Conservation (phyloP, 768 basidiomycete species). For the Sarcomyxa edulis region DNA sequence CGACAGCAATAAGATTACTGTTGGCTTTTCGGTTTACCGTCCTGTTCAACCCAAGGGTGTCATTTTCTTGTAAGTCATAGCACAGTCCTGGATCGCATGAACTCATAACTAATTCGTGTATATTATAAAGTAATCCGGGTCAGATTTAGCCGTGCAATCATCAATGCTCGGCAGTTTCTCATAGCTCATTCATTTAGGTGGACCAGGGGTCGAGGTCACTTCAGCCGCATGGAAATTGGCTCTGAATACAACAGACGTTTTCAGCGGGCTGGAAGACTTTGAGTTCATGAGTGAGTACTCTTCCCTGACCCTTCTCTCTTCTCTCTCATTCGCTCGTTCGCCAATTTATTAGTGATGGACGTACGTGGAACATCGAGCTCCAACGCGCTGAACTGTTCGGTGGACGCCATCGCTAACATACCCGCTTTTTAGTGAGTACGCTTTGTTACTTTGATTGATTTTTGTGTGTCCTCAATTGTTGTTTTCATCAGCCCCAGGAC, state of each 20-base stretch:
- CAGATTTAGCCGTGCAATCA: neutral
- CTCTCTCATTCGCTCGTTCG: no score
- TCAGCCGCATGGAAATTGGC: conserved; percentile 12
- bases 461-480: no score
- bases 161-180: neutral
- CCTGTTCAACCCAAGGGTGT: conserved; percentile 10
- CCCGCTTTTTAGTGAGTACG: conserved; percentile 7
- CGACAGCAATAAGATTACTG: conserved; percentile 11
- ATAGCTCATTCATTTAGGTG: conserved; percentile 4
- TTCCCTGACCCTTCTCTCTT: neutral
- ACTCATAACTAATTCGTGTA: no score
- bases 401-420: conserved; percentile 8
- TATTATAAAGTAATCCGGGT: conserved; percentile 13
- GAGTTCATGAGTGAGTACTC: conserved; percentile 10
- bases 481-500: conserved; percentile 8
- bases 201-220: conserved; percentile 10
- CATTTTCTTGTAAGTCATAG: conserved; percentile 10
- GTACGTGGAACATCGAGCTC: conserved; percentile 13
- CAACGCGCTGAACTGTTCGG: conserved; percentile 12
- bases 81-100: neutral
- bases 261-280: conserved; percentile 10
- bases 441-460: no score
- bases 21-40: conserved; percentile 15
- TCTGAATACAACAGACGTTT: conserved; percentile 8
- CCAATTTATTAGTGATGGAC: conserved; percentile 12